phyloP scores from a whole-genome alignment of 768 basidiomycete species.

The Melanogaster broomeanus region DNA sequence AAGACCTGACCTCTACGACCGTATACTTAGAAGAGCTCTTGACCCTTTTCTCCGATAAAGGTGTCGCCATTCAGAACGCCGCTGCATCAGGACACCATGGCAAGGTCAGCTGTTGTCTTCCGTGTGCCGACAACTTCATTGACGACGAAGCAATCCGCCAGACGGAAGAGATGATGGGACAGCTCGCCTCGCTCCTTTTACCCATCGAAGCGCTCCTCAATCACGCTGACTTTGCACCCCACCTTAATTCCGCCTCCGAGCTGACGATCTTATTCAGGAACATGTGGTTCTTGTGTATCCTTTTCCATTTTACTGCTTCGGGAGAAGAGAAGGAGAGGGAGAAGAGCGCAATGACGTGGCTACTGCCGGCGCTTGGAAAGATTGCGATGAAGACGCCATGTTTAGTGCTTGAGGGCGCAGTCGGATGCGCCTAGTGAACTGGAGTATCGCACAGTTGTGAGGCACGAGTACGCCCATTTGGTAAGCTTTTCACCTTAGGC shows the following conservation, averaged over 20 bases:
- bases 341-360: conserved; percentile 74
- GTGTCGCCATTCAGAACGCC: conserved; percentile 84
- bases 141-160: conserved; percentile 25
- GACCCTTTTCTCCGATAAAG: conserved; percentile 86
- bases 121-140: conserved; percentile 3
- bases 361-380: conserved; percentile 69
- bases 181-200: conserved; percentile 83
- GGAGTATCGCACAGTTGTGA: conserved; percentile 89
- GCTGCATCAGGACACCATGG: conserved; percentile 64
- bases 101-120: conserved; percentile 48
- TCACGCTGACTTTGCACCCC: conserved; percentile 68
- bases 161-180: conserved; percentile 84
- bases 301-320: conserved; percentile 73
- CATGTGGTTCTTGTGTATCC: conserved; percentile 90
- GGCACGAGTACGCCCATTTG: conserved; percentile 79
- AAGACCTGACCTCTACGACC: conserved; percentile 76
- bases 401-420: conserved; percentile 78
- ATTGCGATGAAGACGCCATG: conserved; percentile 88
- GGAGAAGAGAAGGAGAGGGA: conserved; percentile 45
- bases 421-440: conserved; percentile 86
- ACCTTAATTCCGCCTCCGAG: conserved; percentile 52
- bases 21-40: conserved; percentile 84
- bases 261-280: conserved; percentile 83
- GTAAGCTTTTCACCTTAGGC: conserved; percentile 42
- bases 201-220: conserved; percentile 87